Evolutionary conservation across 352 stramenopile species (phyloP).

Genomic region (Globisporangium acanthophoron): DNA sequence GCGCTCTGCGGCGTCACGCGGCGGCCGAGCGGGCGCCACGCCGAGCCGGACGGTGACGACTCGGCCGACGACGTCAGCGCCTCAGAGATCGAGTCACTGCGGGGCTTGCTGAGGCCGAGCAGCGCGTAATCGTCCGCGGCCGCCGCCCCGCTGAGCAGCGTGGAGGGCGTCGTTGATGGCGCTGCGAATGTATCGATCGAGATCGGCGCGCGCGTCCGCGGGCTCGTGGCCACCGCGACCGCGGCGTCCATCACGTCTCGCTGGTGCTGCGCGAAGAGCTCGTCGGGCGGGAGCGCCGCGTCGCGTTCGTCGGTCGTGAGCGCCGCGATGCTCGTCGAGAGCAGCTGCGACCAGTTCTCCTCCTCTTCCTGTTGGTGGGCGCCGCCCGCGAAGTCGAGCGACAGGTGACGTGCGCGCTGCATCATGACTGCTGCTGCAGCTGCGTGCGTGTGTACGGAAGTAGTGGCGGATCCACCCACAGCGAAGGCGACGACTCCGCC

Average conservation of each 20-base stretch:
- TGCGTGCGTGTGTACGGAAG: background rate
- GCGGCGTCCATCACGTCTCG: conserved; percentile 15
- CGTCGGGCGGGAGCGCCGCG: conserved; percentile 1
- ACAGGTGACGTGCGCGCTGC: conserved; percentile 58
- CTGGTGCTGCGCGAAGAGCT: conserved; percentile 17
- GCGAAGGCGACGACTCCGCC: conserved; percentile 16
- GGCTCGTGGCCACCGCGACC: conserved; percentile 14
- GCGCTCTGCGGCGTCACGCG: conserved; percentile 22
- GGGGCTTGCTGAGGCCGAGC: conserved; percentile 18
- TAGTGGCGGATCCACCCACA: conserved; percentile 13
- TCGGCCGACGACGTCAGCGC: conserved; percentile 28
- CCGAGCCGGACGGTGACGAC: conserved; percentile 21
- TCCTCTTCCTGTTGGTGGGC: conserved; percentile 16
- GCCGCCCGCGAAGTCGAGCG: conserved; percentile 43
- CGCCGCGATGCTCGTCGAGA: conserved; percentile 61
- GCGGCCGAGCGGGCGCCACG: conserved; percentile 47
- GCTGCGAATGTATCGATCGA: conserved; percentile 16
- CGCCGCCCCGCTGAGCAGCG: background rate
- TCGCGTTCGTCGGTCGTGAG: conserved; percentile 29
- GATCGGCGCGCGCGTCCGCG: conserved; percentile 1
- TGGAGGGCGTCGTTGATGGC: background rate
- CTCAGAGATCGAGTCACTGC: conserved; percentile 41
- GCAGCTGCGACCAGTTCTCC: conserved; percentile 58
- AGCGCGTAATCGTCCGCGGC: conserved; percentile 9
- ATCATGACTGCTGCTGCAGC: conserved; percentile 13